phyloP scores from a whole-genome alignment of 1,284 basidiomycete genomes.

The Jaminaea rosea region DNA sequence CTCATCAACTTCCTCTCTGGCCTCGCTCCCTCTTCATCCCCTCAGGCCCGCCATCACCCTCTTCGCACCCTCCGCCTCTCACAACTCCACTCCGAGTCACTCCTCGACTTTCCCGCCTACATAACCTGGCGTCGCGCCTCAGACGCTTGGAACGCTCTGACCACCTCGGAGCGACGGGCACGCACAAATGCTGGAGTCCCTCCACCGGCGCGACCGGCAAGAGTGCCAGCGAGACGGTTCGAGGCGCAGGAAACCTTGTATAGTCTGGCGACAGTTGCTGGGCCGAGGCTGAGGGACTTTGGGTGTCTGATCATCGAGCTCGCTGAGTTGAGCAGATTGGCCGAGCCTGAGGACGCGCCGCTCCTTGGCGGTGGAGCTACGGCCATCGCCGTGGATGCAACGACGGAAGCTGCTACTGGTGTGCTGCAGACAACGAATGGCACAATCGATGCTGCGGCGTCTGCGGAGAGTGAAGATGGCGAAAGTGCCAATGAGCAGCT shows the following conservation, averaged over 20 bases:
- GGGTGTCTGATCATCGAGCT: background rate
- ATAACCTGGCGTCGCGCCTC: background rate
- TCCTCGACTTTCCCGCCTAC: background rate
- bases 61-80: background rate
- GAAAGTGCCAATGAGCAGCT: background rate
- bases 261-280: background rate
- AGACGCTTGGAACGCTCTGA: background rate
- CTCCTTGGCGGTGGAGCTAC: background rate
- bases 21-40: background rate
- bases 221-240: background rate
- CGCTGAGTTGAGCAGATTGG: background rate
- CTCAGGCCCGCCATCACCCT: background rate
- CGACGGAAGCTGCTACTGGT: background rate
- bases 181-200: background rate
- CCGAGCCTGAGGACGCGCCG: background rate
- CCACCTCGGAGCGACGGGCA: background rate
- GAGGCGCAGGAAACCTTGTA: background rate
- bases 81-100: background rate
- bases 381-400: background rate
- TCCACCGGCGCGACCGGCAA: background rate
- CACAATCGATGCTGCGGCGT: background rate
- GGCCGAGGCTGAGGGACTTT: background rate
- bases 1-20: background rate
- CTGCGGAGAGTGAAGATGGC: background rate
- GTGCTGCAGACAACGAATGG: background rate